phyloP scores from a whole-genome alignment of 2,329 filamentous ascomycete species.

The Periglandula ipomoeae region DNA sequence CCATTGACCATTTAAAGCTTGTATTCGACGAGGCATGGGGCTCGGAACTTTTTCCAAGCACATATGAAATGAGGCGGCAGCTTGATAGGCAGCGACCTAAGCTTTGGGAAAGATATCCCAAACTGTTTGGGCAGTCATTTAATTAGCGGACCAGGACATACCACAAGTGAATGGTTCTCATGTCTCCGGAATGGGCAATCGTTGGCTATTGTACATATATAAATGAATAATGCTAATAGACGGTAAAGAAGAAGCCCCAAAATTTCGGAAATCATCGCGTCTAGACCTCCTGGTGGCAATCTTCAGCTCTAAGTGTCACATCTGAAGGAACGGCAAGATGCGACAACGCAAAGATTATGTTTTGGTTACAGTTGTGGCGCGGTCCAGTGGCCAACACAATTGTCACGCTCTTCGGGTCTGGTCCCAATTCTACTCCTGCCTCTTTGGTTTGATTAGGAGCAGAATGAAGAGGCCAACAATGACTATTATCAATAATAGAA shows the following conservation, averaged over 20 bases:
- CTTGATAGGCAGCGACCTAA: slow-evolving; percentile 20
- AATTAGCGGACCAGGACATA: slow-evolving; percentile 6
- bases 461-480: slow-evolving; percentile 83
- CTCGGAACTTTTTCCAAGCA: slow-evolving; percentile 18
- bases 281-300: too few relatives aligned
- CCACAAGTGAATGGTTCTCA: neutral
- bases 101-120: slow-evolving; percentile 21
- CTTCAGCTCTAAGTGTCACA: too few relatives aligned
- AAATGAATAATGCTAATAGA: too few relatives aligned
- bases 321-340: too few relatives aligned
- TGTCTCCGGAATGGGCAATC: too few relatives aligned
- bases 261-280: too few relatives aligned
- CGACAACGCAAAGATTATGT: too few relatives aligned
- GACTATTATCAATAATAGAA: slow-evolving; percentile 76
- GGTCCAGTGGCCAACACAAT: too few relatives aligned
- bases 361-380: too few relatives aligned
- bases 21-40: slow-evolving; percentile 28
- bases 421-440: slow-evolving; percentile 17
- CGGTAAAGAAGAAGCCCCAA: too few relatives aligned
- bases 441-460: slow-evolving; percentile 70
- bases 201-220: neutral
- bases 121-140: slow-evolving; percentile 19
- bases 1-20: slow-evolving; percentile 19
- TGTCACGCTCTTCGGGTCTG: neutral
- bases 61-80: slow-evolving; percentile 15